Percentiles rank a stretch among this genome's conserved stretches.
Evolutionary conservation across 2,329 filamentous ascomycete species (phyloP).

Genomic region (Sarocladium strictum): DNA sequence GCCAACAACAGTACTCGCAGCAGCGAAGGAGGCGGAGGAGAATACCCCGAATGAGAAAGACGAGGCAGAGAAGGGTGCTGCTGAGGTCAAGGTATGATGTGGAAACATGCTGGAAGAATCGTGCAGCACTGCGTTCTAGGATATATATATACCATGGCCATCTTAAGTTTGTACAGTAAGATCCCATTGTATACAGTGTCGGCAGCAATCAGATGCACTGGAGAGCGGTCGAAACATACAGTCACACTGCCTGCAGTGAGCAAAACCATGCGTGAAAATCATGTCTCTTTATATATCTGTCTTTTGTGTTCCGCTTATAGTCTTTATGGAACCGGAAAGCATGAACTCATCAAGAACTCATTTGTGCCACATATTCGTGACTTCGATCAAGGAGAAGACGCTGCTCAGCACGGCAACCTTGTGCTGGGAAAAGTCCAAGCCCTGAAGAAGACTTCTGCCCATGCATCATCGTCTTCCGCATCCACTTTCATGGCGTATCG

Average conservation of each 20-base stretch:
- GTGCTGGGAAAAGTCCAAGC: no score
- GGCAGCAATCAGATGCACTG: no score
- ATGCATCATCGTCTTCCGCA: not conserved
- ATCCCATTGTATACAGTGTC: no score
- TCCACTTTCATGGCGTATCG: no score
- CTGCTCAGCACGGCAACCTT: not conserved
- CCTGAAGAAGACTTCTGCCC: no score
- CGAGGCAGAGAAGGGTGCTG: not conserved
- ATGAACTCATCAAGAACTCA: not conserved
- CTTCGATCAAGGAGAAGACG: not conserved
- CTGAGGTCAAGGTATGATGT: not conserved
- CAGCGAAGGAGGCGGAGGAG: not conserved
- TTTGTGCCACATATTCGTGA: not conserved
- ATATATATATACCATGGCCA: conserved; percentile 1
- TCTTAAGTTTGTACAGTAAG: no score
- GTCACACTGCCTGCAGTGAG: no score
- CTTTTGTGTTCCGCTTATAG: not conserved
- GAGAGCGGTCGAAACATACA: no score
- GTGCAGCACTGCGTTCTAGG: not conserved
- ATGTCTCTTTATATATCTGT: conserved; percentile 2
- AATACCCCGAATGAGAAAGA: conserved; percentile 2
- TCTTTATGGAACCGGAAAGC: not conserved
- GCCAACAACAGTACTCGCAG: not conserved
- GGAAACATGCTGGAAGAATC: not conserved
- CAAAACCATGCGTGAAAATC: no score